These are phyloP conservation scores for Balamuthia mandrillaris DNA, from an alignment of 208 protist genomes.

Conservation along the genomic window DNA sequence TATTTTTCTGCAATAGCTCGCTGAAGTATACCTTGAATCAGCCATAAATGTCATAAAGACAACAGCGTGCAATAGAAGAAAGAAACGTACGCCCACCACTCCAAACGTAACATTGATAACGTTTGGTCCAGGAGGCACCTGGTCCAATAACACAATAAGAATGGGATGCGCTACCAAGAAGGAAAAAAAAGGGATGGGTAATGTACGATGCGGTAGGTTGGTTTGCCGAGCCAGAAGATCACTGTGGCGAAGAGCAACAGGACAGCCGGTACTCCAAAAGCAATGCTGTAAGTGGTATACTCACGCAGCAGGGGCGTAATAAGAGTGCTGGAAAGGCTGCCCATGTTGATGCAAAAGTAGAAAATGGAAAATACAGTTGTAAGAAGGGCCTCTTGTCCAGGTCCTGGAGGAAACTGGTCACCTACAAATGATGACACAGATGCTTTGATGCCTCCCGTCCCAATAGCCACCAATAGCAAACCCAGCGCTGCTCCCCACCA, in stretches of 20 bases:
- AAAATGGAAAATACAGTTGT: conserved; percentile 63
- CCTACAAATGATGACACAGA: conserved; percentile 64
- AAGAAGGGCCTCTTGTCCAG: not conserved
- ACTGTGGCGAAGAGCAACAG: conserved; percentile 45
- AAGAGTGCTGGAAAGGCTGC: conserved; percentile 59
- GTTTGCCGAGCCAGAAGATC: conserved; percentile 55
- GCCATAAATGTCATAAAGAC: not conserved
- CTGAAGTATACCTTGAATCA: too few relatives aligned
- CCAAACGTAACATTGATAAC: conserved; percentile 35
- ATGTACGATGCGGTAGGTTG: conserved; percentile 47
- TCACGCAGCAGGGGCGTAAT: conserved; percentile 65
- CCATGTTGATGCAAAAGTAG: conserved; percentile 72
- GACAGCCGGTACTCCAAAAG: conserved; percentile 58
- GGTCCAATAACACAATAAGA: not conserved
- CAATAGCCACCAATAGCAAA: conserved; percentile 53
- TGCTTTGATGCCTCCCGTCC: conserved; percentile 73
- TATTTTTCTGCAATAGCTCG: too few relatives aligned
- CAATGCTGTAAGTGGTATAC: conserved; percentile 47
- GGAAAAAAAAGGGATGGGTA: not conserved
- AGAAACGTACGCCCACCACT: not conserved
- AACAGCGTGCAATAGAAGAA: not conserved
- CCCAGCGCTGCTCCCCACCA: conserved; percentile 51
- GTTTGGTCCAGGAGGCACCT: not conserved
- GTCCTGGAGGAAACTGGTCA: conserved; percentile 66
- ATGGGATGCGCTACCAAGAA: not conserved